These are phyloP conservation scores for Hanseniaspora singularis DNA, from an alignment of 805 yeast genomes.

Conservation along the genomic window DNA sequence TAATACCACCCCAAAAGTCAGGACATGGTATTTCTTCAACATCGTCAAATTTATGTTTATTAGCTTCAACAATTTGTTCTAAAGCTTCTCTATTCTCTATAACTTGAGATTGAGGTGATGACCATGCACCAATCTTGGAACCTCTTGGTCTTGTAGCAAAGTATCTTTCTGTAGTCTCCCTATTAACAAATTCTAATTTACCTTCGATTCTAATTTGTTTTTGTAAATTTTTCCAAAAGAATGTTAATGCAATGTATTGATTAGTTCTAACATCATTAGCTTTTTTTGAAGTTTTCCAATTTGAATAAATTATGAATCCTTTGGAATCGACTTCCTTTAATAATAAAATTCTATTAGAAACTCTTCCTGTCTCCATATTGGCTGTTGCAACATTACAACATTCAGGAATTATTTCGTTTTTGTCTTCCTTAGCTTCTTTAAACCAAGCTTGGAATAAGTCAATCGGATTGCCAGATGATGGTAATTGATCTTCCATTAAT, in stretches of 20 bases:
- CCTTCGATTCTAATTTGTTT: slow-evolving; percentile 94
- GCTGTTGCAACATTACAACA: slow-evolving; percentile 83
- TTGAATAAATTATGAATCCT: slow-evolving; percentile 82
- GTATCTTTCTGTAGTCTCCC: slow-evolving; percentile 65
- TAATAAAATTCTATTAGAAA: slow-evolving; percentile 71
- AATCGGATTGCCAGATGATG: slow-evolving; percentile 42
- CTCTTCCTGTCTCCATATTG: slow-evolving; percentile 76
- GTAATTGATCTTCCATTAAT: slow-evolving; percentile 43
- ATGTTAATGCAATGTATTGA: slow-evolving; percentile 69
- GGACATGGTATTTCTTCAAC: slow-evolving; percentile 71
- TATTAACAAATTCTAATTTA: slow-evolving; percentile 53
- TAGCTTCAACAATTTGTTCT: slow-evolving; percentile 15
- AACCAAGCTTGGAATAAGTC: slow-evolving; percentile 79
- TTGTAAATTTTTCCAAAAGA: slow-evolving; percentile 85
- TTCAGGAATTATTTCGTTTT: slow-evolving; percentile 60
- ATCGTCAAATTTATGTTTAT: slow-evolving; percentile 16
- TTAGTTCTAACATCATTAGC: slow-evolving; percentile 57
- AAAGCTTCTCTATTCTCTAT: slow-evolving; percentile 38
- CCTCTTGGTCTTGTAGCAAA: slow-evolving; percentile 85
- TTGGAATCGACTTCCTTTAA: slow-evolving; percentile 77
- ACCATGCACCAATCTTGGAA: slow-evolving; percentile 92
- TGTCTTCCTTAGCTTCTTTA: slow-evolving; percentile 48
- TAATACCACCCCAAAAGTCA: slow-evolving; percentile 88
- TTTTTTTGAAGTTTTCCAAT: slow-evolving; percentile 83
- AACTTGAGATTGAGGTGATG: slow-evolving; percentile 71